Evolutionary conservation across 306 rosid species (phyloP), one percentile per base, ranked within the genome.

Genomic region (Cicer arietinum): DNA sequence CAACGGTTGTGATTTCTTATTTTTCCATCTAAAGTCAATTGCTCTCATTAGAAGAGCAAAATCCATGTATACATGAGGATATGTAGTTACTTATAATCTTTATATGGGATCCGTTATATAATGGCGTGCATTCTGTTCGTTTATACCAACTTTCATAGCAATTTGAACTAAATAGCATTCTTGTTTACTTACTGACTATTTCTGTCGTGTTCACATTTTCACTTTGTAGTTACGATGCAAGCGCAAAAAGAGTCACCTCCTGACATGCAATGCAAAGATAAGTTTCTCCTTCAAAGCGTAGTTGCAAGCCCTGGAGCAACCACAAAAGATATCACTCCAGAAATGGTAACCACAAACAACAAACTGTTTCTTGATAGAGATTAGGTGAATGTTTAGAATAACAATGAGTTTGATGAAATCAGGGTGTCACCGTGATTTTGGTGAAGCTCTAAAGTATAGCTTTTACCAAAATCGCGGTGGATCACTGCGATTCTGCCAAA

Each of bases 191-290:
- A 67, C 51, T 84, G 58, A 60, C 14, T 70, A 12, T 53, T 41
- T 25, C 43, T 25, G 48, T 68, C 25, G 59, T 17, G 13, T 44
- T n/a, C 73, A 52, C 46, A 42, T 59, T 64, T 75, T 67, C 79
- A 89, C 25, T 58, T 77, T 73, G 62, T 78, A 92, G 98, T 92
- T 30, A 92, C 96, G 58, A 92, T 92, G 98, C 98, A 92, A 89
- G 96, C 96, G 0, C 98, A 92, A 58, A 92, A 90, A 88, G 98
- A 92, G 66, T 77, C 79, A 62, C 94, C 96, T 11, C 59, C 77
- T 35, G 96, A 92, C 71, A 83, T 90, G 96, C 96, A 90, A 81
- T 92, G 98, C 86, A 92, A 84, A 85, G 98, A 92, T 84, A 92
- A 92, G 88, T 92, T 92, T 85, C 90, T 92, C 63, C 96, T 92